A percentile compares a stretch with the other conserved stretches of the same genome.
These are phyloP conservation scores for Castanea crenata DNA, from an alignment of 306 rosid genomes.

Conservation along the genomic window DNA sequence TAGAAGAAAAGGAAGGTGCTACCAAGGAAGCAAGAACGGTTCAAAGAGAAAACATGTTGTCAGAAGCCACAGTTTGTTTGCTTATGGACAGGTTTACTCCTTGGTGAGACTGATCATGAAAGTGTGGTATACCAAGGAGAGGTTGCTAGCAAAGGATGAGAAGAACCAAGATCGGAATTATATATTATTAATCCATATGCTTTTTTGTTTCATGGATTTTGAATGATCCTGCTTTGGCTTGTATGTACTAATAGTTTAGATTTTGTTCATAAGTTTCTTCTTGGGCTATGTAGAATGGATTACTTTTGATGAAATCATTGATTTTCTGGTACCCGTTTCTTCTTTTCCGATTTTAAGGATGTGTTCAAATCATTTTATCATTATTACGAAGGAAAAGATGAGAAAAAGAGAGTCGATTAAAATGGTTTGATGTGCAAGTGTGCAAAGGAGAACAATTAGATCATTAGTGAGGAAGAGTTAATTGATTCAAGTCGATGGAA, in stretches of 20 bases:
- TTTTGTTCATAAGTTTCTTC: not conserved
- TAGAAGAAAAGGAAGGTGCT: conserved; percentile 13
- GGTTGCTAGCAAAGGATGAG: not conserved
- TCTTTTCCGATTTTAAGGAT: not conserved
- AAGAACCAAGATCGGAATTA: not conserved
- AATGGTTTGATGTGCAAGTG: no score
- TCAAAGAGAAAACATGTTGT: conserved; percentile 37
- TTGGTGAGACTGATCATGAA: conserved; percentile 31
- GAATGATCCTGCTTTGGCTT: not conserved
- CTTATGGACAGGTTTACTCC: conserved; percentile 89
- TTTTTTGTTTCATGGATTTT: not conserved
- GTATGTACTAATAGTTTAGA: not conserved
- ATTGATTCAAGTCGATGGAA: no score
- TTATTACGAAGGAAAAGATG: no score
- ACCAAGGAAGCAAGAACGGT: conserved; percentile 9
- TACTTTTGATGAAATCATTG: not conserved
- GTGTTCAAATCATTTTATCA: not conserved
- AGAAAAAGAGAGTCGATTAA: no score
- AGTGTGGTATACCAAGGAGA: not conserved
- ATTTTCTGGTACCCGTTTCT: not conserved
- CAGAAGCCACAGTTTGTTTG: conserved; percentile 68
- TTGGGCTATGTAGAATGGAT: not conserved
- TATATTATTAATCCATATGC: not conserved
- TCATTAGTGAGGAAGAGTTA: no score
- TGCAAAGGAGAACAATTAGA: no score